Base-by-base conservation (phyloP, 306 rosid genomes). In the Quercus glauca region DNA sequence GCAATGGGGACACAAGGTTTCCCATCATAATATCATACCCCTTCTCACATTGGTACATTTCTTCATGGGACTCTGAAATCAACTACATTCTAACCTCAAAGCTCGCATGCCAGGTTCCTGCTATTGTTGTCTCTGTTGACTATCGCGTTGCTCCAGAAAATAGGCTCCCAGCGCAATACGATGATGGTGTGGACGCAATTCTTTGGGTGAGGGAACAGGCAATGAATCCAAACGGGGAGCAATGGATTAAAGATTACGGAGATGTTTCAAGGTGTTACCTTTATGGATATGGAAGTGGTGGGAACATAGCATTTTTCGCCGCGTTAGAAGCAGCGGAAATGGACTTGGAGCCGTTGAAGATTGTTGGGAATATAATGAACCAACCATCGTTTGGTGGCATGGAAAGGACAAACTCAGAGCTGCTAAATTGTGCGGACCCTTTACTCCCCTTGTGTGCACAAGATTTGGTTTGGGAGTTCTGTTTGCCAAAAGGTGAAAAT, bases 381-480 rank as follows among this genome's bases (percentile, higher is more conserved):
- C 97, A 93, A 41, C 94, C 98, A 1, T 87, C 90, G 92, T 88
- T 90, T 21, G 88, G 92, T 0, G 97, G 94, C 4, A 78, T 69
- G 20, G 83, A 82, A 21, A 86, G 98, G 60, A 83, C 82, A 0
- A 3, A n/a, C 0, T 93, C 97, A 0, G 96, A 93, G 85, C 81
- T 91, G 2, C 57, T 31, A 59, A 83, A 49, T 1, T 87, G 92
- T 0, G 60, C 91, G n/a, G 91, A 93, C 51, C 87, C 87, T 58
- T 13, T 76, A 1, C 19, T 88, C 20, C 94, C 97, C 0, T 77
- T 91, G 58, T 88, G 92, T 1, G 98, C 79, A 17, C 45, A 87
- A 53, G 98, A 93, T 82, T 45, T 93, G 55, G 51, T 87, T 87
- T 91, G 97, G 97, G 78, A 81, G 0, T 14, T 91, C 14, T 83